phyloP scores from a whole-genome alignment of 2,329 filamentous ascomycete species.

The Thelonectria blattea region DNA sequence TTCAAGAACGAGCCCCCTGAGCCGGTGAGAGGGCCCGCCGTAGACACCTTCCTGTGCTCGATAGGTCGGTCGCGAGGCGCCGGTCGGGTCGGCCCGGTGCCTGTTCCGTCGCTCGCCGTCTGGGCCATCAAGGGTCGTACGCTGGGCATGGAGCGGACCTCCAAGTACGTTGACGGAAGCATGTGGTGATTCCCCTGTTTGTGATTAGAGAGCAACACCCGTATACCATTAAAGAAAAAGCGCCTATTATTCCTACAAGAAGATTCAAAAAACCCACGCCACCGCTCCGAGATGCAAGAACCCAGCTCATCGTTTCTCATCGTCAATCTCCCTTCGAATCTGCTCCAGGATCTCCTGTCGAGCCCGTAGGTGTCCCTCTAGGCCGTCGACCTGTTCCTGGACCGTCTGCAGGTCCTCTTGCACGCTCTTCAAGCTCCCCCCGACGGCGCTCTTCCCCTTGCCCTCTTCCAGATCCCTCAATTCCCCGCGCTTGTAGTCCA shows the following conservation, averaged over 20 bases:
- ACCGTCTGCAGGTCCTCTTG: conserved; percentile 87
- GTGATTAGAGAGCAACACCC: conserved; percentile 28
- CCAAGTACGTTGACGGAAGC: conserved; percentile 55
- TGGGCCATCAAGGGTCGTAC: conserved; percentile 60
- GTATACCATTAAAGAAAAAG: conserved; percentile 38
- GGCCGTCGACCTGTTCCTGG: conserved; percentile 90
- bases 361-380: conserved; percentile 81
- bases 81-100: conserved; percentile 54
- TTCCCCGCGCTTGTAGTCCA: conserved; percentile 91
- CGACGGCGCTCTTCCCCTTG: conserved; percentile 70
- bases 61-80: conserved; percentile 57
- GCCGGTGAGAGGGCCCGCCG: conserved; percentile 53
- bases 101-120: conserved; percentile 57
- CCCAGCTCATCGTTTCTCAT: conserved; percentile 69
- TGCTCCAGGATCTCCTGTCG: conserved; percentile 78
- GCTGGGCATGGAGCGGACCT: conserved; percentile 52
- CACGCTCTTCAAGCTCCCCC: conserved; percentile 76
- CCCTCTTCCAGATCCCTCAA: conserved; percentile 77
- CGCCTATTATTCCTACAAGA: conserved; percentile 38
- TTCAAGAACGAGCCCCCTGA: conserved; percentile 52
- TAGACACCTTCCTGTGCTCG: conserved; percentile 57
- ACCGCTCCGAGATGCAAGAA: conserved; percentile 20
- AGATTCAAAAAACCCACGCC: conserved; percentile 24
- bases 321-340: conserved; percentile 82
- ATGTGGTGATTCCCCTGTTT: conserved; percentile 47